Percentiles rank a stretch among this genome's conserved stretches.
Conservation (phyloP, 495 filamentous ascomycete species). For the Talaromyces trachyspermus region DNA sequence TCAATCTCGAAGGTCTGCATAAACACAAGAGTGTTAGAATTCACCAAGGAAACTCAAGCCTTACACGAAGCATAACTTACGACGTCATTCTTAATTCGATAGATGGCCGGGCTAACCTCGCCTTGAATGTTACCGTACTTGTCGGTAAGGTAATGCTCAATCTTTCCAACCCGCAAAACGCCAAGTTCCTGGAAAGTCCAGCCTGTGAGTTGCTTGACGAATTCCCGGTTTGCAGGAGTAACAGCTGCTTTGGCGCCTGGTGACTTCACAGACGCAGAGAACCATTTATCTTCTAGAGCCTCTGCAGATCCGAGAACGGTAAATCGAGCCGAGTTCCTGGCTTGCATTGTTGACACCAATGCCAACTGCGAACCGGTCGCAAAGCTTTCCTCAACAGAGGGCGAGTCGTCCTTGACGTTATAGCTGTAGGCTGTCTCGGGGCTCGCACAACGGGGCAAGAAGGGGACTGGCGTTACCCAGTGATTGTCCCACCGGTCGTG, state of each 20-base stretch:
- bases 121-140: slow-evolving; percentile 28
- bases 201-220: slow-evolving; percentile 70
- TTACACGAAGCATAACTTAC: no score
- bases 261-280: slow-evolving; percentile 68
- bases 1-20: slow-evolving; percentile 77
- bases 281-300: slow-evolving; percentile 84
- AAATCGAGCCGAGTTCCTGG: slow-evolving; percentile 87
- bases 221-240: slow-evolving; percentile 71
- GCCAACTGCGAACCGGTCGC: slow-evolving; percentile 74
- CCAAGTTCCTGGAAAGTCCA: slow-evolving; percentile 96
- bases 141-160: slow-evolving; percentile 67
- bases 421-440: slow-evolving; percentile 80
- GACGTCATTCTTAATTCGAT: slow-evolving; percentile 94
- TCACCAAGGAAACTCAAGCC: no score
- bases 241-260: slow-evolving; percentile 45
- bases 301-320: slow-evolving; percentile 80
- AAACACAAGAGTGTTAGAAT: no score
- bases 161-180: slow-evolving; percentile 74
- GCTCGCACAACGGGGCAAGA: slow-evolving; percentile 76
- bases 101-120: slow-evolving; percentile 75
- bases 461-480: slow-evolving; percentile 69
- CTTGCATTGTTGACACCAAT: slow-evolving; percentile 77
- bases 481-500: slow-evolving; percentile 68
- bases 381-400: slow-evolving; percentile 70
- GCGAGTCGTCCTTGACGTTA: slow-evolving; percentile 82